Evolutionary conservation across 768 basidiomycete species (phyloP).

Genomic region (Phaeotremella fagi): DNA sequence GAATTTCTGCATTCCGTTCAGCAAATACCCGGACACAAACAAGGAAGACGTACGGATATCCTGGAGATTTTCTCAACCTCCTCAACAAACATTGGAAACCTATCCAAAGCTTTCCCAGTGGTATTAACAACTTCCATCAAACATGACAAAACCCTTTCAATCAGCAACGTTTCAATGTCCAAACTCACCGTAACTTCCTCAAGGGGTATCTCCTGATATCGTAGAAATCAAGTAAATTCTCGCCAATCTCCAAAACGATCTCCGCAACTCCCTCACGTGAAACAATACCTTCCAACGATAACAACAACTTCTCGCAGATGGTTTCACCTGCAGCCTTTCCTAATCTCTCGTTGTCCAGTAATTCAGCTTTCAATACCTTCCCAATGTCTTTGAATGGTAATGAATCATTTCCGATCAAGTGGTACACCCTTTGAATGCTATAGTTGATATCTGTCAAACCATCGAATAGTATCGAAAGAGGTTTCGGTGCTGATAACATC

Average conservation of each 20-base stretch:
- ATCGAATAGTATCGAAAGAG: neutral
- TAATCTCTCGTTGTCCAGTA: too few species aligned
- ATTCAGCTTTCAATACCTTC: too few species aligned
- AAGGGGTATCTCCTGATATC: too few species aligned
- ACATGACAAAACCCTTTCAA: slow-evolving; percentile 57
- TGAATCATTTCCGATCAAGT: slow-evolving; percentile 7
- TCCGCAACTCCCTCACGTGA: slow-evolving; percentile 15
- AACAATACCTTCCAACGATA: slow-evolving; percentile 18
- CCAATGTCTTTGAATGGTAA: neutral
- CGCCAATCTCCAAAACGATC: slow-evolving; percentile 10
- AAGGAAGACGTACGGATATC: neutral
- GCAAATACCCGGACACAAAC: neutral
- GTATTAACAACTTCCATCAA: slow-evolving; percentile 56
- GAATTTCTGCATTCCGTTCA: slow-evolving; percentile 30
- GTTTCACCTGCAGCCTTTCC: too few species aligned
- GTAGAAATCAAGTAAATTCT: slow-evolving; percentile 19
- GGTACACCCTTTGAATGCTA: neutral
- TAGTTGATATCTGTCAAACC: neutral
- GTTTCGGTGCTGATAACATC: neutral
- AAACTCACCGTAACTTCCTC: too few species aligned
- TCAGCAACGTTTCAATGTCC: too few species aligned
- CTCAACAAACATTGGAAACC: slow-evolving; percentile 37
- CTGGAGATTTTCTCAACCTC: neutral
- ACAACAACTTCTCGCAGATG: slow-evolving; percentile 40
- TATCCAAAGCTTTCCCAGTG: slow-evolving; percentile 33